Percentiles rank a stretch among this genome's conserved stretches.
phyloP scores from a whole-genome alignment of 1,284 basidiomycete genomes.

The Apiotrichum siamense region DNA sequence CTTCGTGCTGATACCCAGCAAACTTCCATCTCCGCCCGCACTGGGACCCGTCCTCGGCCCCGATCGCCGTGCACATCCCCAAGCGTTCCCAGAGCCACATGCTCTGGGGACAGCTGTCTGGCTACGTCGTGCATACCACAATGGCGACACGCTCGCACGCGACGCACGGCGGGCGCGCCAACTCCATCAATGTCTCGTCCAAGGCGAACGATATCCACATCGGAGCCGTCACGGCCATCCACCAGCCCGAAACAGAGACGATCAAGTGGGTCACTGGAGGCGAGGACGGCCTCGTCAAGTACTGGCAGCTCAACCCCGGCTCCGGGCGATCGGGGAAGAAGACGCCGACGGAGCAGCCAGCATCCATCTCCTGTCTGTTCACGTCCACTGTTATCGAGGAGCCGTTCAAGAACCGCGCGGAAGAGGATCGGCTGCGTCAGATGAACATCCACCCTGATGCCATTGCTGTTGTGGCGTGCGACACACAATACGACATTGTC shows the following conservation, averaged over 20 bases:
- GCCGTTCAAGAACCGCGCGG: slow-evolving; percentile 29
- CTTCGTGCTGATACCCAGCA: slow-evolving; percentile 18
- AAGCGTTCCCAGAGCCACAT: slow-evolving; percentile 29
- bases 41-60: slow-evolving; percentile 25
- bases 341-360: slow-evolving; percentile 19
- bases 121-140: slow-evolving; percentile 39
- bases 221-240: slow-evolving; percentile 31
- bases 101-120: slow-evolving; percentile 40
- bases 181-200: slow-evolving; percentile 31
- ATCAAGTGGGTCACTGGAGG: slow-evolving; percentile 40
- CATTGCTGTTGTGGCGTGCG: slow-evolving; percentile 31
- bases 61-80: slow-evolving; percentile 29
- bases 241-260: slow-evolving; percentile 21
- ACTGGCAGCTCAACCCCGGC: slow-evolving; percentile 35
- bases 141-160: slow-evolving; percentile 32
- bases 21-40: slow-evolving; percentile 40
- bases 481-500: slow-evolving; percentile 24
- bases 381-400: slow-evolving; percentile 21
- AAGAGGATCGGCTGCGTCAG: slow-evolving; percentile 29
- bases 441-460: slow-evolving; percentile 28
- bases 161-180: slow-evolving; percentile 33
- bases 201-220: slow-evolving; percentile 26
- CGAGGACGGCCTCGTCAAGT: slow-evolving; percentile 41
- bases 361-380: slow-evolving; percentile 34
- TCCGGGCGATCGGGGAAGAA: slow-evolving; percentile 23